These are phyloP conservation scores for Hibiscus tridactylites DNA, from an alignment of 345 rosid genomes.

Conservation along the genomic window DNA sequence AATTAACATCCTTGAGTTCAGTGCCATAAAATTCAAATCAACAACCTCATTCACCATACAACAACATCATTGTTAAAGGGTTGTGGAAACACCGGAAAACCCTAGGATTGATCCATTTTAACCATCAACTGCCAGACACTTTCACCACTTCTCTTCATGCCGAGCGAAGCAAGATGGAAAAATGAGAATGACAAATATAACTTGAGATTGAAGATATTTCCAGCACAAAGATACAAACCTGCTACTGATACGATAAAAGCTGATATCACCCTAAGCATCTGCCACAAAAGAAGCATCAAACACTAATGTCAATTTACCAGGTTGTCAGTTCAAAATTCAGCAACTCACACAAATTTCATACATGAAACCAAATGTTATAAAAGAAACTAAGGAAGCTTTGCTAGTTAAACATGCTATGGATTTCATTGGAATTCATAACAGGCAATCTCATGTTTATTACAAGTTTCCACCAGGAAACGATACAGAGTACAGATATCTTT, in stretches of 20 bases:
- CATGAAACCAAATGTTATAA: conserved; percentile 1
- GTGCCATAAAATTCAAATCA: background rate
- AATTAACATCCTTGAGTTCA: background rate
- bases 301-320: conserved; percentile 1
- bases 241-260: conserved; percentile 11
- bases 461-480: background rate
- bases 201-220: background rate
- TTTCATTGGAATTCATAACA: background rate
- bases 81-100: background rate
- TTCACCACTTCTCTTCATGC: background rate
- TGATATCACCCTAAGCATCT: conserved; percentile 20
- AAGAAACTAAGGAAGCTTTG: background rate
- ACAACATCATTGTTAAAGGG: background rate
- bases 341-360: background rate
- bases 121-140: background rate
- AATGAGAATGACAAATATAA: background rate
- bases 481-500: too few relatives aligned
- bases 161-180: background rate
- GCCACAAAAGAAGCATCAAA: conserved; percentile 12
- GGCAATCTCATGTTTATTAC: background rate
- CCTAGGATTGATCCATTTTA: background rate
- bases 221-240: conserved; percentile 12
- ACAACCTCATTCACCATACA: conserved; percentile 9
- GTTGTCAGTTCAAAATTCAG: background rate
- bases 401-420: background rate